Evolutionary conservation across 257 asterid genomes (phyloP).

Genomic region (Solanum arcanum): DNA sequence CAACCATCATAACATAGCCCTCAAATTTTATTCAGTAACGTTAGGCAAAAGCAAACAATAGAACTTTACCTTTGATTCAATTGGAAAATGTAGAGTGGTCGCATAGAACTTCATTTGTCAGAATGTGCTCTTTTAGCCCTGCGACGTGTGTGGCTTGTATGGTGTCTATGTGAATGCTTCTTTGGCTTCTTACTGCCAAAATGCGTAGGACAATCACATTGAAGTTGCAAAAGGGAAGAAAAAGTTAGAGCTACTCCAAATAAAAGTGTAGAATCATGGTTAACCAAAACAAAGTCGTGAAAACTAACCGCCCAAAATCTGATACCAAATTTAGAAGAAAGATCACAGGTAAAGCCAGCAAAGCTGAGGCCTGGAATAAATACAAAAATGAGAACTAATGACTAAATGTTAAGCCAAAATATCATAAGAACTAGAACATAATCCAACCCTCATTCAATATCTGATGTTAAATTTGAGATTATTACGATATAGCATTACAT

Average conservation of each 20-base stretch:
- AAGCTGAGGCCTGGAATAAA: conserved; percentile 18
- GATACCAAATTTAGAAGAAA: conserved; percentile 11
- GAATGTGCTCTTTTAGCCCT: conserved; percentile 17
- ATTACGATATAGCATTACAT: neutral
- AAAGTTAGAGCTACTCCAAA: neutral
- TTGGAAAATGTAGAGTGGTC: neutral
- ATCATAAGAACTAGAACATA: neutral
- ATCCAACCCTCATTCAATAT: neutral
- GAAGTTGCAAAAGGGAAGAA: neutral
- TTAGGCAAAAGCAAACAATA: neutral
- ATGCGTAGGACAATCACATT: neutral
- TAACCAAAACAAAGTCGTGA: neutral
- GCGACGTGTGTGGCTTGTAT: conserved; percentile 20
- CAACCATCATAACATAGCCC: neutral
- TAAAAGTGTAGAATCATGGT: neutral
- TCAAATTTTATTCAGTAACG: neutral
- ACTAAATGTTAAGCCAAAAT: neutral
- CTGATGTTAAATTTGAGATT: neutral
- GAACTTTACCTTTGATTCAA: neutral
- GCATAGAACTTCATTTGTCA: conserved; percentile 7
- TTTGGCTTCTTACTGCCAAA: conserved; percentile 25
- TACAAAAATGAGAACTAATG: neutral
- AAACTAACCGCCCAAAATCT: conserved; percentile 14
- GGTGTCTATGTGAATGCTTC: conserved; percentile 16
- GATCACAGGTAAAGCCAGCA: conserved; percentile 22